Evolutionary conservation across 257 asterid species (phyloP).

Genomic region (Scutellaria baicalensis): DNA sequence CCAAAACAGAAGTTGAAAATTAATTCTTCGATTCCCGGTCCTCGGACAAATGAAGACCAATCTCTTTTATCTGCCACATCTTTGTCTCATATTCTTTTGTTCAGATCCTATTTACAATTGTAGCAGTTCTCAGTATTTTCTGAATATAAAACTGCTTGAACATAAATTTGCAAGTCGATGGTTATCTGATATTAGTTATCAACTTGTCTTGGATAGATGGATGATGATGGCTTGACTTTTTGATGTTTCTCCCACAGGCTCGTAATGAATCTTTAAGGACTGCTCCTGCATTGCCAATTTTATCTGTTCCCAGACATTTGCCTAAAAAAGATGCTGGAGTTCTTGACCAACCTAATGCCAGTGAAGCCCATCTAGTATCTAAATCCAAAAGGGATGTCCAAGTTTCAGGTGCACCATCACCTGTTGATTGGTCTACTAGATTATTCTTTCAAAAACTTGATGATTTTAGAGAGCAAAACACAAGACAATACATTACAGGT

Average conservation of each 20-base stretch:
- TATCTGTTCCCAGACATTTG: constrained; percentile 54
- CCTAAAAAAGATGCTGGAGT: no score
- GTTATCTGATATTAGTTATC: constrained; percentile 1
- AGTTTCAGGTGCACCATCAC: constrained; percentile 38
- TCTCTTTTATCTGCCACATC: no score
- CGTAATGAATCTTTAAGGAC: constrained; percentile 42
- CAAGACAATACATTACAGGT: background rate
- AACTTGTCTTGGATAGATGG: background rate
- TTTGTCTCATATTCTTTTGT: no score
- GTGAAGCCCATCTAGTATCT: no score
- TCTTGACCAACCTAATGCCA: no score
- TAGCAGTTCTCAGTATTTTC: no score
- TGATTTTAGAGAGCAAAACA: background rate
- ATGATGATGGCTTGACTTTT: background rate
- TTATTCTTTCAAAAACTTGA: background rate
- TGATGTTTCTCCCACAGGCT: constrained; percentile 35
- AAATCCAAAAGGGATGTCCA: no score
- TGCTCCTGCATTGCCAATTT: constrained; percentile 35
- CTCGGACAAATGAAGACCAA: no score
- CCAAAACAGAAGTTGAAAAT: no score
- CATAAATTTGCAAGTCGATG: constrained; percentile 2
- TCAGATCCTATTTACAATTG: no score
- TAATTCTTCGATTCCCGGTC: no score
- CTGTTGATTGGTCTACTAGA: background rate
- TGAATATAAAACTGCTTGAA: no score